phyloP scores from a whole-genome alignment of 176 grass and related monocot species.

The Neostapfia colusana region DNA sequence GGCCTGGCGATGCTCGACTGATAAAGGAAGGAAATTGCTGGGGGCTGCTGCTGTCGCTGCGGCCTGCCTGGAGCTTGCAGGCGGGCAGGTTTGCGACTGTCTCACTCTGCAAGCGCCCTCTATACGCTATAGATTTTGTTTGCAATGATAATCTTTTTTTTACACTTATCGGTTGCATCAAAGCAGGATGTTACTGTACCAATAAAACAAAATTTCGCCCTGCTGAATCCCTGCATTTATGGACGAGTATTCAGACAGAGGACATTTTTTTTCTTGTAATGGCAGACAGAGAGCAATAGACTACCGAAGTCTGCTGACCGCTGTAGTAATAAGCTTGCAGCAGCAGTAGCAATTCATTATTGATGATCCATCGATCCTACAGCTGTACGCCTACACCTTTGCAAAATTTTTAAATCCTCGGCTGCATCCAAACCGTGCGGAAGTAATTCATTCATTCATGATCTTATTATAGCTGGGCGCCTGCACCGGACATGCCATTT shows the following conservation, averaged over 20 bases:
- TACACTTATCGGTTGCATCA: background rate
- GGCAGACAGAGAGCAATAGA: background rate
- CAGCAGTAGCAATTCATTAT: too few species aligned
- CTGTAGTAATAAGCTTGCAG: too few species aligned
- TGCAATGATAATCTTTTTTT: background rate
- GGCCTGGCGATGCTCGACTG: conserved; percentile 27
- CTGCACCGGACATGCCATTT: conserved; percentile 37
- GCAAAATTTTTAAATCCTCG: background rate
- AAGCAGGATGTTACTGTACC: background rate
- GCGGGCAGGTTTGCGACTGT: background rate
- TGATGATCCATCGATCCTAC: too few species aligned
- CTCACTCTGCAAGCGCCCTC: background rate
- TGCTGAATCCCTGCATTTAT: background rate
- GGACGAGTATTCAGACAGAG: background rate
- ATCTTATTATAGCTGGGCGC: background rate
- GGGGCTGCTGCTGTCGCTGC: background rate
- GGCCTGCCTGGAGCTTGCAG: background rate
- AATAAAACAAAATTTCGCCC: background rate
- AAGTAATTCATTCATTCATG: conserved; percentile 12
- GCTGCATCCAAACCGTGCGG: background rate
- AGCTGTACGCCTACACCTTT: too few species aligned
- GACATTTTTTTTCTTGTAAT: too few species aligned
- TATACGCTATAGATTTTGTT: conserved; percentile 2
- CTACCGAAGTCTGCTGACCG: too few species aligned
- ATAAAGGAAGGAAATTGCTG: conserved; percentile 32